phyloP scores from a whole-genome alignment of 352 stramenopile genomes.

The Phytophthora crassamura region DNA sequence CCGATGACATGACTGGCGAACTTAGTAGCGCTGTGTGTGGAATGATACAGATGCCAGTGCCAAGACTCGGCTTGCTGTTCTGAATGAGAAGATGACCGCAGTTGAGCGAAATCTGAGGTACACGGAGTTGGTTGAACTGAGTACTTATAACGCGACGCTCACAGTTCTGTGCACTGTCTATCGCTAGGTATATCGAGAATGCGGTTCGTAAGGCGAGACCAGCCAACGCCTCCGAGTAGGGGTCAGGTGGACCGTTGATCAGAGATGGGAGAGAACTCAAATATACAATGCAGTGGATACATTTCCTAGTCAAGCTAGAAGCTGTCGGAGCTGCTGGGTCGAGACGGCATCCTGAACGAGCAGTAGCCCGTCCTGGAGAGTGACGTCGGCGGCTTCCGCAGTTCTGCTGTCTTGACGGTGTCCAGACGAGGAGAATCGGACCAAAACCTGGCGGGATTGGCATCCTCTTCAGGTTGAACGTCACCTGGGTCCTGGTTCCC shows the following conservation, averaged over 20 bases:
- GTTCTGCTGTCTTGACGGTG: conserved; percentile 52
- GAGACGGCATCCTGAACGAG: conserved; percentile 56
- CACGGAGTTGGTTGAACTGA: not conserved
- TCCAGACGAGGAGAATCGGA: conserved; percentile 58
- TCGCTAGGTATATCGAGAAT: conserved; percentile 47
- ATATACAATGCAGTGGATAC: not conserved
- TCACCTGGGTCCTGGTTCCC: conserved; percentile 24
- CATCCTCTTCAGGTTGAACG: conserved; percentile 30
- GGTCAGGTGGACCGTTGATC: not conserved
- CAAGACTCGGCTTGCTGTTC: conserved; percentile 44
- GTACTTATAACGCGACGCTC: not conserved
- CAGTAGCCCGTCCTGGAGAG: conserved; percentile 57
- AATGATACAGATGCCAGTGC: conserved; percentile 48
- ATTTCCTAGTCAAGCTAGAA: conserved; percentile 14
- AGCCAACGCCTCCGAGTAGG: not conserved
- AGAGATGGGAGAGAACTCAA: not conserved
- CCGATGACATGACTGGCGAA: not conserved
- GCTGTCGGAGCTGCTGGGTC: conserved; percentile 26
- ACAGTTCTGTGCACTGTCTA: not conserved
- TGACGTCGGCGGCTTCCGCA: conserved; percentile 54
- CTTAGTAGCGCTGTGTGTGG: not conserved
- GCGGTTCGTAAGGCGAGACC: conserved; percentile 29
- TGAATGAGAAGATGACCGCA: conserved; percentile 52
- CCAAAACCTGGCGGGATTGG: conserved; percentile 19
- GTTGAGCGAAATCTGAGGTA: conserved; percentile 58